These are phyloP conservation scores for Rosa persica DNA, from an alignment of 306 rosid species.

Conservation along the genomic window DNA sequence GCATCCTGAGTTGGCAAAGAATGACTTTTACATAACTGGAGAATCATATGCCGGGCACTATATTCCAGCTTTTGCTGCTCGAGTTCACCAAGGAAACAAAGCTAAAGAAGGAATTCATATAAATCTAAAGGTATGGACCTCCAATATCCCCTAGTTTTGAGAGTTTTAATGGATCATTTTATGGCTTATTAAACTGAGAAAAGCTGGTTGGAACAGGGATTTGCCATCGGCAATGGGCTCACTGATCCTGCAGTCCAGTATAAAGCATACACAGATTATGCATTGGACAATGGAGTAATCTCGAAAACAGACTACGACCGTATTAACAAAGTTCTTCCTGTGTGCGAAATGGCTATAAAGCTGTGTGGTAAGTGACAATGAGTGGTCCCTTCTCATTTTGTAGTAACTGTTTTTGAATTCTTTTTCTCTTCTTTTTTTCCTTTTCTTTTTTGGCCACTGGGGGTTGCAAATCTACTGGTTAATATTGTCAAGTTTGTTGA, in stretches of 20 bases:
- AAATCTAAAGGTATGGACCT: slow-evolving; percentile 69
- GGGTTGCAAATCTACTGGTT: slow-evolving; percentile 10
- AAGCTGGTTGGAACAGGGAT: slow-evolving; percentile 67
- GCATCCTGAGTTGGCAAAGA: slow-evolving; percentile 73
- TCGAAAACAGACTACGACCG: slow-evolving; percentile 55
- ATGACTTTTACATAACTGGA: slow-evolving; percentile 92
- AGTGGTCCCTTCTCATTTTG: slow-evolving; percentile 7
- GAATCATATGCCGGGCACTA: slow-evolving; percentile 99
- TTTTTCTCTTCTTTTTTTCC: too few species aligned
- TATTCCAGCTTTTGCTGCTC: slow-evolving; percentile 96
- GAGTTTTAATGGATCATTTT: neutral
- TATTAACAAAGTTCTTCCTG: slow-evolving; percentile 70
- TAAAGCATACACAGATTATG: slow-evolving; percentile 85
- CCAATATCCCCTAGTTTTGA: slow-evolving; percentile 15
- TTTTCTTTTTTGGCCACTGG: neutral
- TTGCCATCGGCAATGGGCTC: slow-evolving; percentile 97
- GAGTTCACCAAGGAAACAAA: slow-evolving; percentile 88
- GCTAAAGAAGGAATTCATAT: slow-evolving; percentile 93
- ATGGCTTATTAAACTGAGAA: slow-evolving; percentile 18
- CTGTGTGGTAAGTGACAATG: slow-evolving; percentile 65
- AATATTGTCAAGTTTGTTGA: slow-evolving; percentile 9
- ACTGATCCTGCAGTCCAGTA: slow-evolving; percentile 96
- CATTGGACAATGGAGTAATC: slow-evolving; percentile 79
- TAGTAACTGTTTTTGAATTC: neutral
- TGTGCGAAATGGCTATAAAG: slow-evolving; percentile 81